Evolutionary conservation across 768 basidiomycete species (phyloP), one percentile per base, ranked within the genome.

Genomic region (Mycena venus): DNA sequence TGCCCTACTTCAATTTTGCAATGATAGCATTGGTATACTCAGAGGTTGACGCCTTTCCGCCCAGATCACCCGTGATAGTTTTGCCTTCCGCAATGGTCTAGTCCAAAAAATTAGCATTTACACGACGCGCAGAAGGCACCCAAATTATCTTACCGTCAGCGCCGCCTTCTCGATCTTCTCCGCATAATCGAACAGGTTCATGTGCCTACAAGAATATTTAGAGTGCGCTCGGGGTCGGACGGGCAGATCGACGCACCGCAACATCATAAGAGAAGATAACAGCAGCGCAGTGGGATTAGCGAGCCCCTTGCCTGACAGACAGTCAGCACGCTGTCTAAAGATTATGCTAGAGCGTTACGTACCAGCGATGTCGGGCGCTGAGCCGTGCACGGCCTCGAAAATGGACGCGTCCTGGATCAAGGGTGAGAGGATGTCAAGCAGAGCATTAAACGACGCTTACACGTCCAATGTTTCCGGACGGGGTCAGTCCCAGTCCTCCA

Each of bases 251-350:
- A 85, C 90, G 73, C 79, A 95, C 96, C 96, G 92, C 80, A 99
- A 84, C 98, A 99, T 99, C 98, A 99, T 99, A 74, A 99, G 86
- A 70, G 96, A 96, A 75, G 96, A 97, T 75, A 99, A 84, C 64
- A 99, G 88, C 55, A 99, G 90, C 4, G 98, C 98, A n/a, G 98
- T 99, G n/a, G 98, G 98, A 88, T 99, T 99, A 81, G 98, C 98
- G 78, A 96, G 87, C 75, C 96, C 96, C 82, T 96, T 95, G 80
- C 95, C 94, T 94, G 68, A 31, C 11, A 19, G 44, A 6, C 23
- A 23, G 44, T 70, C 29, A 60, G 56, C 34, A 23, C 53, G 44
- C 36, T 68, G 62, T 63, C 80, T 62, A 44, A 65, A 34, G 32
- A 42, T 40, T 51, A 40, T 34, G 40, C 44, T 32, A 17, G 17